phyloP scores from a whole-genome alignment of 495 filamentous ascomycete genomes.

The Podospora conica region DNA sequence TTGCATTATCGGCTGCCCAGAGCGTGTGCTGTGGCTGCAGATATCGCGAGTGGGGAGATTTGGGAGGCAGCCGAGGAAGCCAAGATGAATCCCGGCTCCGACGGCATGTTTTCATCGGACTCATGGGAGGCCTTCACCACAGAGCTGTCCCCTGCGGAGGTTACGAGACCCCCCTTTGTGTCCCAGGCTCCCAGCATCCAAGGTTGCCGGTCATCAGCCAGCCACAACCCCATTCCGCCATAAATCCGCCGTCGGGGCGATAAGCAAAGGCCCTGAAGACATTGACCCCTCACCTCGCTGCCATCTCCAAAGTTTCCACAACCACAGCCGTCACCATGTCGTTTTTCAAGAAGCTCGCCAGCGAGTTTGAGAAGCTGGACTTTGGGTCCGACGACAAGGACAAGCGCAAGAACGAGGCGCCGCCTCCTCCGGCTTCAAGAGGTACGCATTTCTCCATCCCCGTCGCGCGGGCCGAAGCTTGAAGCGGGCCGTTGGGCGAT shows the following conservation, averaged over 20 bases:
- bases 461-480: neutral
- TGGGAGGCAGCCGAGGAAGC: neutral
- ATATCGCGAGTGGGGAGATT: neutral
- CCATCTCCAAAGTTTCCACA: neutral
- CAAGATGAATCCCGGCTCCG: neutral
- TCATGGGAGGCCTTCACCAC: neutral
- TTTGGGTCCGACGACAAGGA: slow-evolving; percentile 12
- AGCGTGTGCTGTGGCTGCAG: neutral
- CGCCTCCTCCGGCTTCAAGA: neutral
- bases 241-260: neutral
- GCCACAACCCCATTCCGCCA: neutral
- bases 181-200: neutral
- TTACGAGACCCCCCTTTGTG: neutral
- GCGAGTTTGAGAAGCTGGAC: slow-evolving; percentile 19
- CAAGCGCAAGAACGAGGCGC: slow-evolving; percentile 13
- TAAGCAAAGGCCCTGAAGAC: neutral
- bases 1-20: neutral
- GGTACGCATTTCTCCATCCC: neutral
- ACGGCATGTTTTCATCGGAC: neutral
- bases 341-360: slow-evolving; percentile 27
- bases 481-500: neutral
- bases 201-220: neutral
- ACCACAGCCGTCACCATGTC: slow-evolving; percentile 17
- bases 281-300: neutral
- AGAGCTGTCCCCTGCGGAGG: neutral